These are phyloP conservation scores for Chimonanthus praecox DNA, from an alignment of 164 flowering plant genomes.

Conservation along the genomic window DNA sequence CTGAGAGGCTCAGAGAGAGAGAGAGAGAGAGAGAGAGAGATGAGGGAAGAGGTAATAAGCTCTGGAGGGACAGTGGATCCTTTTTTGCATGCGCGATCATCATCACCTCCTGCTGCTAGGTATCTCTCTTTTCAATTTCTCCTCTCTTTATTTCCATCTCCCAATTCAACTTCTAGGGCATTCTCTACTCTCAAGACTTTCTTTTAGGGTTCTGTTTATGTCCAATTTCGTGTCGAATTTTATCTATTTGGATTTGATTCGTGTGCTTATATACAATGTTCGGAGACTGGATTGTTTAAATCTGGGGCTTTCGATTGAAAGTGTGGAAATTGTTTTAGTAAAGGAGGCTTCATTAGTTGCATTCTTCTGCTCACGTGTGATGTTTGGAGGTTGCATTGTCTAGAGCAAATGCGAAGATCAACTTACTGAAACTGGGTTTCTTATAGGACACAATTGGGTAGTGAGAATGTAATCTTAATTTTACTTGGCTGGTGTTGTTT, in stretches of 20 bases:
- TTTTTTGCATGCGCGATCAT: constrained; percentile 28
- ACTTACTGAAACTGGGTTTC: no score
- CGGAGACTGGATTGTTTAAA: background rate
- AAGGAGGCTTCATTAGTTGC: background rate
- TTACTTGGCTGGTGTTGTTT: background rate
- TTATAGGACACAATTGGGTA: no score
- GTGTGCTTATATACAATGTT: background rate
- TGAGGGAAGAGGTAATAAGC: constrained; percentile 61
- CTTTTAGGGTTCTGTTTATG: background rate
- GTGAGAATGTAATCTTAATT: no score
- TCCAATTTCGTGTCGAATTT: background rate
- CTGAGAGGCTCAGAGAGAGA: background rate
- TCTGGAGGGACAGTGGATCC: constrained; percentile 44
- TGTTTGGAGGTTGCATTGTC: background rate
- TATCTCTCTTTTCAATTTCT: constrained; percentile 10
- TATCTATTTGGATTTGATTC: background rate
- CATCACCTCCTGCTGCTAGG: constrained; percentile 66
- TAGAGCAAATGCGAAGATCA: background rate
- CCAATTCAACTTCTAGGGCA: constrained; percentile 5
- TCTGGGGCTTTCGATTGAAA: background rate
- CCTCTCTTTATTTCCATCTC: background rate
- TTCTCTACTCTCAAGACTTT: background rate
- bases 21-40: background rate
- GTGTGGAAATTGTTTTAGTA: background rate
- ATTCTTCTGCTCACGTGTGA: no score